Evolutionary conservation across 352 stramenopile genomes (phyloP).

Genomic region (Aphanomyces stellatus): DNA sequence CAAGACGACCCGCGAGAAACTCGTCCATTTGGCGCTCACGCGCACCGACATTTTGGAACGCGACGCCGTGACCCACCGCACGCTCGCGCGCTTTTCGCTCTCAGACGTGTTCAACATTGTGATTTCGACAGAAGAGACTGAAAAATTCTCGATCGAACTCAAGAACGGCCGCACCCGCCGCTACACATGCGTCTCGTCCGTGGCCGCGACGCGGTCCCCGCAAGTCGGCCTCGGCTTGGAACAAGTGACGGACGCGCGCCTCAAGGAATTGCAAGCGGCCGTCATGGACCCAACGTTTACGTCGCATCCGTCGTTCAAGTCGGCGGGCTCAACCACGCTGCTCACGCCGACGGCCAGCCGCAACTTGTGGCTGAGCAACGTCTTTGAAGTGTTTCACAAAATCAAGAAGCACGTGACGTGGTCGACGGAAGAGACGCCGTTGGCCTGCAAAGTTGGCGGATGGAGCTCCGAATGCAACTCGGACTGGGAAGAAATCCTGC

Average conservation of each 20-base stretch:
- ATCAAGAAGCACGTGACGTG: conserved; percentile 82
- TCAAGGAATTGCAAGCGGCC: conserved; percentile 58
- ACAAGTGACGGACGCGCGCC: conserved; percentile 37
- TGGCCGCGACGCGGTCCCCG: conserved; percentile 52
- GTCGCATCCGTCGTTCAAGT: conserved; percentile 41
- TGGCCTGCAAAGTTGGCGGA: conserved; percentile 80
- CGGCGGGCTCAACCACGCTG: conserved; percentile 63
- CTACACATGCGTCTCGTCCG: conserved; percentile 61
- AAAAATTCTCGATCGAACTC: conserved; percentile 75
- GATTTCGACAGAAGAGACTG: conserved; percentile 47
- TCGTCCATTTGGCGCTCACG: conserved; percentile 63
- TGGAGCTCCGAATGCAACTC: conserved; percentile 75
- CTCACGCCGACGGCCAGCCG: conserved; percentile 67
- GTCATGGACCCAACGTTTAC: conserved; percentile 40
- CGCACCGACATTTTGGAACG: conserved; percentile 61
- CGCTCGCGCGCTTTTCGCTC: conserved; percentile 48
- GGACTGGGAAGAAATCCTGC: conserved; percentile 75
- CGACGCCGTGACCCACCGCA: conserved; percentile 60
- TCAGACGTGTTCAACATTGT: conserved; percentile 83
- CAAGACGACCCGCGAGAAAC: conserved; percentile 68
- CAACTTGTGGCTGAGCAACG: conserved; percentile 75
- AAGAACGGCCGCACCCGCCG: conserved; percentile 73
- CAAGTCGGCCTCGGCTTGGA: conserved; percentile 68
- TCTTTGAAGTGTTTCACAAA: conserved; percentile 84
- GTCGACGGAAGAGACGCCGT: conserved; percentile 79